These are phyloP conservation scores for Cercospora canescens DNA, from an alignment of 2,329 filamentous ascomycete species.

Conservation along the genomic window DNA sequence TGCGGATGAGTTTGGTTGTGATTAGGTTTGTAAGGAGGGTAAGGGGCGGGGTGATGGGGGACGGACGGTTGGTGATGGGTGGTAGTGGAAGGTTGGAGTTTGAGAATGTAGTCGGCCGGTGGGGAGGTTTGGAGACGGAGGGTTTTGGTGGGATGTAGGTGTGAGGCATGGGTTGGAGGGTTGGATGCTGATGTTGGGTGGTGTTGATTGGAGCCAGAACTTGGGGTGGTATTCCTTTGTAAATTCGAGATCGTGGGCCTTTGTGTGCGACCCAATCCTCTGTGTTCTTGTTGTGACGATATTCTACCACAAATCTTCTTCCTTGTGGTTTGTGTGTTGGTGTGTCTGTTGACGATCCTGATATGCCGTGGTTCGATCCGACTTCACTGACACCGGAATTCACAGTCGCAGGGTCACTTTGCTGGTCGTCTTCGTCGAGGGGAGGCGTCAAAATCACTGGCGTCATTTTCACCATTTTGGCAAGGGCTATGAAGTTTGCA, in stretches of 20 bases:
- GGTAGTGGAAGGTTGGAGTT: neutral
- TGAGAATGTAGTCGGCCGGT: neutral
- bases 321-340: neutral
- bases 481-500: neutral
- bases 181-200: neutral
- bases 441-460: neutral
- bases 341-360: neutral
- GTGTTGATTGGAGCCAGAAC: neutral
- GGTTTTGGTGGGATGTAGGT: neutral
- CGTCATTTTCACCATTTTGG: neutral
- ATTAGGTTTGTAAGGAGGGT: neutral
- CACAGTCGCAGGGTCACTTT: neutral
- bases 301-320: neutral
- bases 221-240: neutral
- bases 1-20: neutral
- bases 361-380: neutral
- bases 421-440: neutral
- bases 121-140: neutral
- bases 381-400: neutral
- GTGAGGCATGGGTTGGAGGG: neutral
- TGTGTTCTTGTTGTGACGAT: neutral
- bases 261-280: neutral
- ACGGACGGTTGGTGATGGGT: neutral
- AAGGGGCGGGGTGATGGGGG: neutral
- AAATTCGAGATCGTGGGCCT: neutral